Evolutionary conservation across 495 filamentous ascomycete species (phyloP).

Genomic region (Sordaria brevicollis): DNA sequence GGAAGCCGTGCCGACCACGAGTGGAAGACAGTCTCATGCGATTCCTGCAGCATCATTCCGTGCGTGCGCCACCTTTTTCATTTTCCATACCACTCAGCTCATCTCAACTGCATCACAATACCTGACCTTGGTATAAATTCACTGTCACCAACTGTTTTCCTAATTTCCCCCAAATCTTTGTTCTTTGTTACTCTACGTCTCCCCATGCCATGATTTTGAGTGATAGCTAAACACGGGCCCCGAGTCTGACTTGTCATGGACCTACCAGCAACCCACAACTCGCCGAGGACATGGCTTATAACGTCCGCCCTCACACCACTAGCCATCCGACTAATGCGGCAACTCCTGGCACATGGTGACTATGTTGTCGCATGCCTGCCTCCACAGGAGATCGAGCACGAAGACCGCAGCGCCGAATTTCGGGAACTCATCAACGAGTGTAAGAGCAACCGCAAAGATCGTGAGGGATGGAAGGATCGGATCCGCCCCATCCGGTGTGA

Average conservation of each 20-base stretch:
- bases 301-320: conserved; percentile 78
- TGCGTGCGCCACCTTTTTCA: conserved; percentile 19
- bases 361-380: conserved; percentile 69
- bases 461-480: conserved; percentile 48
- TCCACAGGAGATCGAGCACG: conserved; percentile 54
- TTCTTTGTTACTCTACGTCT: neutral
- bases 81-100: conserved; percentile 8
- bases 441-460: conserved; percentile 42
- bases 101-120: conserved; percentile 1
- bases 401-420: conserved; percentile 45
- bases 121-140: neutral
- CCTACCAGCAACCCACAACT: conserved; percentile 45
- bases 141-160: neutral
- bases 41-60: conserved; percentile 39
- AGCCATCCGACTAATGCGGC: conserved; percentile 55
- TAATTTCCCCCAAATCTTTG: neutral
- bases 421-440: conserved; percentile 48
- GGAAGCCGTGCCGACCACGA: conserved; percentile 26
- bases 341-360: conserved; percentile 77
- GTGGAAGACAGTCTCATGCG: conserved; percentile 29
- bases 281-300: conserved; percentile 72
- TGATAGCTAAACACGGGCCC: neutral
- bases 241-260: conserved; percentile 25
- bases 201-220: neutral
- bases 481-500: conserved; percentile 45